Evolutionary conservation across 2,329 filamentous ascomycete genomes (phyloP).

Genomic region (Talaromyces funiculosus): DNA sequence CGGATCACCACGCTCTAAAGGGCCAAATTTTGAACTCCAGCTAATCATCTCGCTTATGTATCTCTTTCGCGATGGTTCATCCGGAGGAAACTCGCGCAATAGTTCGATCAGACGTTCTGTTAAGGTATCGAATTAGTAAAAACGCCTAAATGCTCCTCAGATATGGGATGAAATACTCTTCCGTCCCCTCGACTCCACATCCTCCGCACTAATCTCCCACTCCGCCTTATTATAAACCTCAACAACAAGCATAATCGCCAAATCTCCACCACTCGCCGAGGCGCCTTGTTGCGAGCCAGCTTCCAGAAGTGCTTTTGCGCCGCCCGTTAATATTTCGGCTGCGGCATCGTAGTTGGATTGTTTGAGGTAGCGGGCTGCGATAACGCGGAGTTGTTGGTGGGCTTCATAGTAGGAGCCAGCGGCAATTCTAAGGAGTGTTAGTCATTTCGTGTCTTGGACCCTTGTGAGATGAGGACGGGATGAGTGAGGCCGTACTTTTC

Average conservation of each 20-base stretch:
- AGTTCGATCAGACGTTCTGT: constrained; percentile 64
- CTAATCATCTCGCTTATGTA: constrained; percentile 80
- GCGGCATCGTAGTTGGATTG: constrained; percentile 76
- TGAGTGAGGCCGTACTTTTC: constrained; percentile 51
- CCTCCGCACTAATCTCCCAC: constrained; percentile 55
- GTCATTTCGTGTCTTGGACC: neutral
- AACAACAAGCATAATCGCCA: constrained; percentile 77
- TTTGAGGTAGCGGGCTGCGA: constrained; percentile 91
- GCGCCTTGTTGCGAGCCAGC: constrained; percentile 68
- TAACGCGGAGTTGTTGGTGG: constrained; percentile 94
- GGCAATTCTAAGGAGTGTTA: constrained; percentile 56
- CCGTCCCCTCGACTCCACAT: constrained; percentile 62
- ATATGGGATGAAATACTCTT: constrained; percentile 30
- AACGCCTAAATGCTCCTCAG: neutral
- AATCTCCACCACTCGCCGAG: constrained; percentile 84
- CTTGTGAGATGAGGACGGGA: neutral
- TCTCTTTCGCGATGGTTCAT: constrained; percentile 88
- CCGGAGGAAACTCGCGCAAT: constrained; percentile 70
- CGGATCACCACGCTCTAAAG: constrained; percentile 84
- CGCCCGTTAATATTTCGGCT: constrained; percentile 77
- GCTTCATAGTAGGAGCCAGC: constrained; percentile 97
- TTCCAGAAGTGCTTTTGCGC: constrained; percentile 71
- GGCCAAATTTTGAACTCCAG: constrained; percentile 82
- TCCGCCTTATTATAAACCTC: constrained; percentile 88
- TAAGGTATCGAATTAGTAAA: neutral